Evolutionary conservation across 805 yeast genomes (phyloP), one percentile per base, ranked within the genome.

Genomic region (Spathaspora arborariae): DNA sequence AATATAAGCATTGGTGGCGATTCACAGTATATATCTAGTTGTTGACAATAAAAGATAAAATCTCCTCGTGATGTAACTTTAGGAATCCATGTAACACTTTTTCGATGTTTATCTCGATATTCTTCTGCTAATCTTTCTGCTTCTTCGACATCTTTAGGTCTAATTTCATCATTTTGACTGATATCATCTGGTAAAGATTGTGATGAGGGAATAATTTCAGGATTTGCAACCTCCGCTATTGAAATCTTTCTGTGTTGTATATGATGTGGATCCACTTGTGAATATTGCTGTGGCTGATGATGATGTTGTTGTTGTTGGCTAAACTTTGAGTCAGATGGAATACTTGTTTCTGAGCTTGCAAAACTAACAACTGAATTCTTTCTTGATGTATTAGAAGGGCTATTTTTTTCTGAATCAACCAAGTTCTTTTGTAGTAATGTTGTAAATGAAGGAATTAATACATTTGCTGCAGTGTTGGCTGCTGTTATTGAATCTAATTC

Each of bases 1-100:
- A 62, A 55, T 1, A 56, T 62, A 13, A 77, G 60, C 44, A 80
- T 63, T 0, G 94, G 92, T 34, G 83, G 56, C 11, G 78, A 75
- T 36, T 74, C 72, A 52, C 88, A 79, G 53, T 78, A 80, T 1
- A 84, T 67, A 53, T 82, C 77, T 44, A 86, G 64, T 27, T 79
- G 79, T 26, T 80, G 76, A 55, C 83, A 81, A 62, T 79, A 82
- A 62, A 74, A 86, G 6, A 84, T 64, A 13, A 82, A 60, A 43
- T 76, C 76, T 18, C 81, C 84, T 44, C 72, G 75, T 10, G 72
- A 68, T 1, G 84, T 76, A n/a, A 77, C 64, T 41, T 77, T 74
- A 0, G 89, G 85, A 0, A 82, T 61, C 91, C 92, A 85, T 4
- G 63, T 48, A 10, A 66, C 61, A n/a, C 53, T 54, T 24, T 48